Evolutionary conservation across 2,329 filamentous ascomycete species (phyloP).

Genomic region (Claviceps maximensis): DNA sequence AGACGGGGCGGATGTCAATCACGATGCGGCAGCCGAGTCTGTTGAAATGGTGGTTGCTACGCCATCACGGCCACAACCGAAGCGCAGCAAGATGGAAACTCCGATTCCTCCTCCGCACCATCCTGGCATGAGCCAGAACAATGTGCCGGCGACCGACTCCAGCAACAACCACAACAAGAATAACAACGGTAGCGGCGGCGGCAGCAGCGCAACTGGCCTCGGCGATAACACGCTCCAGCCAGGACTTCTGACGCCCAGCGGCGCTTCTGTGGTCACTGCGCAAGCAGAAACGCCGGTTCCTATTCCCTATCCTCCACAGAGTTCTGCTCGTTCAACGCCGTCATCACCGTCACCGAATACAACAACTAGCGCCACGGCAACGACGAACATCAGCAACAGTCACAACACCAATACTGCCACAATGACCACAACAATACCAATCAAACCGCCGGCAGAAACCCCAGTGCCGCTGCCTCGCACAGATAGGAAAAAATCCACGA

Average conservation of each 20-base stretch:
- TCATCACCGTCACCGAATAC: slow-evolving; percentile 20
- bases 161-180: slow-evolving; percentile 7
- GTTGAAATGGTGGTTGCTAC: slow-evolving; percentile 12
- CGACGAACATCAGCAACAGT: neutral
- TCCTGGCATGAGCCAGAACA: slow-evolving; percentile 16
- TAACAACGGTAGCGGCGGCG: neutral
- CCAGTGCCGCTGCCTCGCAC: slow-evolving; percentile 24
- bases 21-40: slow-evolving; percentile 16
- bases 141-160: slow-evolving; percentile 16
- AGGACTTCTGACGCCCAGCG: slow-evolving; percentile 3
- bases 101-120: slow-evolving; percentile 36
- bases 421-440: slow-evolving; percentile 16
- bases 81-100: slow-evolving; percentile 44
- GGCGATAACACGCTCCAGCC: neutral
- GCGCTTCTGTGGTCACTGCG: slow-evolving; percentile 7
- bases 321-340: slow-evolving; percentile 16
- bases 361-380: neutral
- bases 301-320: slow-evolving; percentile 21
- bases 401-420: slow-evolving; percentile 10
- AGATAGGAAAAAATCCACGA: slow-evolving; percentile 19
- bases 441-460: slow-evolving; percentile 22
- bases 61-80: slow-evolving; percentile 27
- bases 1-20: slow-evolving; percentile 22
- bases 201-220: neutral
- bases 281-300: slow-evolving; percentile 31